Base-by-base conservation (phyloP, 2,329 filamentous ascomycete species). In the Dothistroma pini region DNA sequence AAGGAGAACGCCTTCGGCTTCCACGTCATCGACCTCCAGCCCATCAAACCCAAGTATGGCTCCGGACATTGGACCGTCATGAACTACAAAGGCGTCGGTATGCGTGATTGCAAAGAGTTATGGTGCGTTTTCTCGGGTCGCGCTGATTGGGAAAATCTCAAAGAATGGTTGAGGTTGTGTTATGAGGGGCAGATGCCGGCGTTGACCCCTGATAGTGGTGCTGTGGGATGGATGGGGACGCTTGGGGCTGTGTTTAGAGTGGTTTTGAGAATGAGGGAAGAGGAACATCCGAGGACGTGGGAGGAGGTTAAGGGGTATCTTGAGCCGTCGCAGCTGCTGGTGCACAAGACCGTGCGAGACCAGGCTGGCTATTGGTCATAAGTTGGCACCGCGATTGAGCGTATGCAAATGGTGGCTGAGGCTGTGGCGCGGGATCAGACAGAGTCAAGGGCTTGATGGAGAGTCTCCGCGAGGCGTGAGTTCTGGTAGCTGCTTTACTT, bases 1-100 rank as follows among this genome's bases (percentile, higher is more conserved):
- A 74, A 76, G 19, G 75, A 79, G 63, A 81, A 81, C 61, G 71
- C 68, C 1, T 81, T 81, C 68, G 16, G n/a, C 19, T 32, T 49
- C 19, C 5, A 10, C 41, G 22, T 56, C 25, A 31, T 31, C 29
- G 50, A 53, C 8, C 29, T 53, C 8, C 3, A 32, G 4, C 50
- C 50, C 2, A 6, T 34, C 10, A 10, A 10, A 11, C 50, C 50
- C n/a, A 16, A 32, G 9, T 12, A 9, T 10, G 32, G 50, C 50
- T 32, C 50, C 7, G 25, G 29, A 11, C 50, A 53, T n/a, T 53
- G 50, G 50, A 34, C 12, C n/a, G 38, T 44, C 38, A 16, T 16
- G n/a, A n/a, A n/a, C 38, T 44, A 16, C 7, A 44, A 3, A 9
- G 38, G 38, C 12, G 38, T 44, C 14, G 16, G 38, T n/a, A 12